Evolutionary conservation across 2,329 filamentous ascomycete genomes (phyloP), one percentile per base, ranked within the genome.

Genomic region (Juglanconis oblonga): DNA sequence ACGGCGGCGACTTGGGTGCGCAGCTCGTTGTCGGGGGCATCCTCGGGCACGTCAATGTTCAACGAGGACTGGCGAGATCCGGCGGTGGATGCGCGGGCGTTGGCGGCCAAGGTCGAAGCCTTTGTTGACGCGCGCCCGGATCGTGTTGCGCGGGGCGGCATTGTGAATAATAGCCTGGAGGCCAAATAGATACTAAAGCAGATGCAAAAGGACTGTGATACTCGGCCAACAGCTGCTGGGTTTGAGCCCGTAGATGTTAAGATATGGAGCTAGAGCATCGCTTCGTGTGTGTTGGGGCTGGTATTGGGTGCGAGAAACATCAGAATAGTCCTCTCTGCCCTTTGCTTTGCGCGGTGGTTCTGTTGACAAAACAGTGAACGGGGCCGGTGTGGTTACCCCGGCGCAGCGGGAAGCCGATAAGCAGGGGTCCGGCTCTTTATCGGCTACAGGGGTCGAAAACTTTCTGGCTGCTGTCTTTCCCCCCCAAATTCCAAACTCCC

Each of bases 1-100:
- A 92, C 82, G 57, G 82, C 76, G 71, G 87, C 89, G 55, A 97
- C 81, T 70, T 90, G 89, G 40, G 81, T 83, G 68, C 93, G 89
- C 66, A 97, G 77, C 14, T 83, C 83, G 60, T 85, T 92, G 51
- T 86, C 81, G 56, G 86, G 84, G 3, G 87, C 83, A 71, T 97
- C 92, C 68, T 88, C 84, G 44, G 90, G 88, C n/a, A 90, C 73
- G 47, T 83, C 77, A 65, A 74, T 29, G 64, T 71, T 72, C 24
- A 74, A 68, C 5, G 81, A 76, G 4, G 80, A 81, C 36, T 73
- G 72, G 55, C 80, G 78, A 52, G 81, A 83, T 13, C 14, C 55
- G 38, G 76, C 72, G 38, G 73, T 76, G 3, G 81, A 80, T 14
- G 75, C 70, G 65, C 80, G 77, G 53, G 77, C 69, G 61, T 72